Evolutionary conservation across 139 green algal species (phyloP), one percentile per base, ranked within the genome.

Genomic region (Coelastrella sp.): DNA sequence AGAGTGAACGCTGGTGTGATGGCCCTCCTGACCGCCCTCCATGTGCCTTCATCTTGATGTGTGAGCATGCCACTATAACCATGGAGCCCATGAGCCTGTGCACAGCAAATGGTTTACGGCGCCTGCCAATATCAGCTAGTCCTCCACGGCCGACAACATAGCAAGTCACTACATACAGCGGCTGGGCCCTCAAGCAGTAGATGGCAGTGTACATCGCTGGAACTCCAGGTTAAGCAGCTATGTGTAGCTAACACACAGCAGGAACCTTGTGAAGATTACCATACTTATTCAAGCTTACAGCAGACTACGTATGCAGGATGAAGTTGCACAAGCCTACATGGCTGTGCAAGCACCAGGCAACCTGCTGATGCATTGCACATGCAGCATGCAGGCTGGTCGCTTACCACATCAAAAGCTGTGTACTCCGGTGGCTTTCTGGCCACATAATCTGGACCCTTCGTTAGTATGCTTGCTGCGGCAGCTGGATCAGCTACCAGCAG

Each of bases 331-430:
- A 47, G 32, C 32, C 32, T 47, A 47, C 32, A 47, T 47, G 32
- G 32, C 32, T 47, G 32, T 47, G 32, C 32, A 47, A 47, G 32
- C 32, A 47, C 32, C 32, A 47, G 11, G 4, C 2, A 14, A 71
- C 64, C 13, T 71, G 64, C 64, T 14, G 64, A 71, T 71, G 16
- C 13, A 14, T 11, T 20, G 64, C 64, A 14, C 64, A 71, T 71
- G 2, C 64, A 71, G 16, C 11, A 14, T 14, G 16, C 4, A 71
- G 64, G 64, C 64, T 47, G 32, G 32, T 47, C 10, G 23, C 80
- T 76, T 56, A 89, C 83, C 66, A 80, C 66, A 75, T 89, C 68
- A 68, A 89, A 80, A n/a, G 83, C 83, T 80, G 83, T 80, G 83
- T 89, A 89, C 19, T 89, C 83, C 32, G 65, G 59, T 3, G 68